Percentiles rank a stretch among this genome's conserved stretches.
These are phyloP conservation scores for Colletotrichum camelliae DNA, from an alignment of 2,329 filamentous ascomycete species.

Conservation along the genomic window DNA sequence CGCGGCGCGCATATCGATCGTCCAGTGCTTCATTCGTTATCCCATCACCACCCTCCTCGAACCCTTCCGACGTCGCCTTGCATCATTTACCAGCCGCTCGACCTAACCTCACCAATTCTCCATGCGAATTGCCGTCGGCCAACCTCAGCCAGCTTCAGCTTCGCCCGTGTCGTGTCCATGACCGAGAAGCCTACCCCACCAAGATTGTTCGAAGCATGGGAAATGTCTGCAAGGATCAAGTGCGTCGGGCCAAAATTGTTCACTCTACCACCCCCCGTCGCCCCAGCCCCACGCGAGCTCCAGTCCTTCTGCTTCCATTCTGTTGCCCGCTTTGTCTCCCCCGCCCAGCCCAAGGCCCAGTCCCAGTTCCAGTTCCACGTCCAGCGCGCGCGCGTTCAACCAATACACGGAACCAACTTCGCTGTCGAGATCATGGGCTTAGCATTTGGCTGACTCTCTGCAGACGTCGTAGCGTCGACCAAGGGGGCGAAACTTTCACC, in stretches of 20 bases:
- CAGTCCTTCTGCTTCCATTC: conserved; percentile 18
- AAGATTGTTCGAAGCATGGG: conserved; percentile 53
- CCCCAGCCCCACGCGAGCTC: conserved; percentile 22
- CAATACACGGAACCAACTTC: neutral
- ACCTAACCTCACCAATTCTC: neutral
- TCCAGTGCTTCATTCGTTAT: neutral
- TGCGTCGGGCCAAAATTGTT: conserved; percentile 34
- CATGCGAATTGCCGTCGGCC: neutral
- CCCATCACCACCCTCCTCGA: neutral
- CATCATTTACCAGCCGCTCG: neutral
- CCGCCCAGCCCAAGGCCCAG: conserved; percentile 7
- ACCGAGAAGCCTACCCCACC: conserved; percentile 40
- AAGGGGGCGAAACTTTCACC: conserved; percentile 33
- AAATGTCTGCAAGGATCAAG: conserved; percentile 48
- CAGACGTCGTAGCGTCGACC: conserved; percentile 50
- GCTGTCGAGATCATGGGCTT: conserved; percentile 14
- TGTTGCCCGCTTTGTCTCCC: conserved; percentile 21
- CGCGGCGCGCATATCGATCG: neutral
- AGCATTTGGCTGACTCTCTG: conserved; percentile 19
- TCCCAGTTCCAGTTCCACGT: neutral
- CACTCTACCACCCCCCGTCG: neutral
- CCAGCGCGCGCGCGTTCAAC: conserved; percentile 14
- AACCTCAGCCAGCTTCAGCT: neutral
- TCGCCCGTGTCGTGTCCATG: conserved; percentile 39
- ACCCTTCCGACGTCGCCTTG: neutral